Base-by-base conservation (phyloP, 2,329 filamentous ascomycete species). In the Cordyceps tenuipes region DNA sequence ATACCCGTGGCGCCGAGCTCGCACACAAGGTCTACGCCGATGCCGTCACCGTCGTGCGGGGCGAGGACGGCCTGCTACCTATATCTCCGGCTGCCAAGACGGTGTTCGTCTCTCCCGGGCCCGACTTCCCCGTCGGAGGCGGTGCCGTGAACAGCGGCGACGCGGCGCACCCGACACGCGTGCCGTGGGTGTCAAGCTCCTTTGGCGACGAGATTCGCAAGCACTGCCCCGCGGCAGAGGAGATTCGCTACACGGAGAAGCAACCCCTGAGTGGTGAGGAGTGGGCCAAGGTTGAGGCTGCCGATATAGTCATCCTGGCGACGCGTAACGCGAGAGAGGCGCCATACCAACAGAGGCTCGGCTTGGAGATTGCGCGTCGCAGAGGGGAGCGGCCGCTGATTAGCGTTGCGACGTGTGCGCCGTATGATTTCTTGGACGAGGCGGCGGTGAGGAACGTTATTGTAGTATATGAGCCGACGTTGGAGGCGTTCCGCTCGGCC, bases 371-470 rank as follows among this genome's bases (percentile, higher is more conserved):
- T 10, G 63, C 62, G 36, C 48, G 53, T 34, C 60, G 66, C n/a
- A 57, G 63, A 21, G 41, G n/a, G 5, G 44, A 41, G 6, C 57
- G 51, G n/a, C 55, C 59, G 5, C n/a, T 65, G 8, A 53, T 66
- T n/a, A 61, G 62, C 10, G 59, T 68, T 46, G 66, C 66, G 1
- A 68, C 66, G 9, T 68, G 67, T 52, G 64, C 62, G 4, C 67
- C 67, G 4, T 68, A 68, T 44, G 67, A 68, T 34, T 68, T 68
- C 26, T 17, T 68, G 13, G 64, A 68, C 12, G 63, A 65, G 13
- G 8, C 8, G 13, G 59, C 65, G 15, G 59, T 68, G 6, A 47
- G 57, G 57, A 68, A 66, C 3, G 66, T 66, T 39, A 44, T 68
- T 48, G 64, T 63, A 3, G 63, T 68, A 21, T 68, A 68, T 52